phyloP scores from a whole-genome alignment of 805 yeast genomes.

The Kodamaea laetipori region DNA sequence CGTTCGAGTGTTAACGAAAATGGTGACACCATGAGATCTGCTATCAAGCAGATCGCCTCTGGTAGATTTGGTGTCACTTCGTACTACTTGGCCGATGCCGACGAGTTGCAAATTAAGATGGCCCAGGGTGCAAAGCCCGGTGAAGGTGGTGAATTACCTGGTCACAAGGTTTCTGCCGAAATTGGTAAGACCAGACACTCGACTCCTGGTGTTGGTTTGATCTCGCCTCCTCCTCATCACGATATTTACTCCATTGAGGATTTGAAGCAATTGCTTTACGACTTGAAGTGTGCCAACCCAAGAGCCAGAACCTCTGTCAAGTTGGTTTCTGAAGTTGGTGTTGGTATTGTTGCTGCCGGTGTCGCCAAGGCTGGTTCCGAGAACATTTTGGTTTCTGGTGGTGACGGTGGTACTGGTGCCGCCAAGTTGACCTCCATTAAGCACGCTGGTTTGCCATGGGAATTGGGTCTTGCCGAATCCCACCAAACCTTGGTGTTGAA shows the following conservation, averaged over 20 bases:
- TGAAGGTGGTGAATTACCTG: constrained; percentile 99
- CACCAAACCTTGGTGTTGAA: constrained; percentile 96
- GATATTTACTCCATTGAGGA: constrained; percentile 98
- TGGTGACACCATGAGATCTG: constrained; percentile 99
- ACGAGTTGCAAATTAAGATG: constrained; percentile 96
- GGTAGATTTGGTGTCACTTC: constrained; percentile 99
- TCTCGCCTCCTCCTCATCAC: constrained; percentile 98
- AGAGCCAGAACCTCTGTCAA: constrained; percentile 96
- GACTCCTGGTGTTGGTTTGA: constrained; percentile 94
- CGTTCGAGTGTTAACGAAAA: constrained; percentile 75
- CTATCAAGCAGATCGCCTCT: constrained; percentile 96
- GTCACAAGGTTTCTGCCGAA: constrained; percentile 81
- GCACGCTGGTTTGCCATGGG: constrained; percentile 99
- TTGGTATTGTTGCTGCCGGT: constrained; percentile 98
- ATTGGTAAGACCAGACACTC: constrained; percentile 97
- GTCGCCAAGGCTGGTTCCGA: constrained; percentile 99
- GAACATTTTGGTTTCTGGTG: constrained; percentile 93
- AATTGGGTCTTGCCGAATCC: constrained; percentile 95
- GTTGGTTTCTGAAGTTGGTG: constrained; percentile 97
- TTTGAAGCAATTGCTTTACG: constrained; percentile 93
- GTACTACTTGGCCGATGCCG: constrained; percentile 91
- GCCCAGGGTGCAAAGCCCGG: constrained; percentile 99
- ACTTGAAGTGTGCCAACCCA: constrained; percentile 95
- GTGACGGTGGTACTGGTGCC: constrained; percentile 99
- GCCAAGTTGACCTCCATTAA: constrained; percentile 96